Conservation (phyloP, 1,139 yeast genomes). For the Pichia sp. region DNA sequence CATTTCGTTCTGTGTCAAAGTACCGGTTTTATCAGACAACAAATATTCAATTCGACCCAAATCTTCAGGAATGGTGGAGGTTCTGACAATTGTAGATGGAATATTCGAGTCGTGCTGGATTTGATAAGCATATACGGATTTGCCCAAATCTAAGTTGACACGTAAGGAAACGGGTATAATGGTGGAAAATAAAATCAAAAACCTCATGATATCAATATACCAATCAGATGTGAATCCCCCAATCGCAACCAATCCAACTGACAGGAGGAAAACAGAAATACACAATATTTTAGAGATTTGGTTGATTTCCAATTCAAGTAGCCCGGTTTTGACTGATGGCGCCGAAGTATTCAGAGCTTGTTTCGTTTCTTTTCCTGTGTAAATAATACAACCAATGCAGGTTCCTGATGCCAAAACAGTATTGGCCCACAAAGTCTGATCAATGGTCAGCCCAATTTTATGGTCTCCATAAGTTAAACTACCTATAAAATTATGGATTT, state of each 20-base stretch:
- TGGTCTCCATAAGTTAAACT: conserved; percentile 44
- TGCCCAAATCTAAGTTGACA: conserved; percentile 91
- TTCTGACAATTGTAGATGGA: conserved; percentile 84
- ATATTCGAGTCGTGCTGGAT: conserved; percentile 82
- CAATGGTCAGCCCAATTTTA: conserved; percentile 66
- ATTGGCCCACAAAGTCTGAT: conserved; percentile 96
- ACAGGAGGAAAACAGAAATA: conserved; percentile 71
- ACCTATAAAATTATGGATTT: conserved; percentile 77
- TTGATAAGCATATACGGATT: conserved; percentile 91
- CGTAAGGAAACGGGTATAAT: conserved; percentile 94
- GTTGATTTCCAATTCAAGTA: conserved; percentile 87
- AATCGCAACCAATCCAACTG: conserved; percentile 68
- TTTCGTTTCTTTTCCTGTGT: conserved; percentile 90
- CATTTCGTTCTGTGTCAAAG: conserved; percentile 97
- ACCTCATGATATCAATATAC: conserved; percentile 88
- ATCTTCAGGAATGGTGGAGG: conserved; percentile 97
- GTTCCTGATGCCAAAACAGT: conserved; percentile 93
- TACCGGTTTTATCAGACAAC: conserved; percentile 92
- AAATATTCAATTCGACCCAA: conserved; percentile 91
- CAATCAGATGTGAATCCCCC: conserved; percentile 71
- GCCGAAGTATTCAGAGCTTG: conserved; percentile 89
- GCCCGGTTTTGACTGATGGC: conserved; percentile 85
- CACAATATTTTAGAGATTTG: conserved; percentile 82
- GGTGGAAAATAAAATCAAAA: conserved; percentile 83
- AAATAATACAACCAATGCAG: conserved; percentile 78